Evolutionary conservation across 306 rosid species (phyloP), one percentile per base, ranked within the genome.

Genomic region (Calophaca sinica): DNA sequence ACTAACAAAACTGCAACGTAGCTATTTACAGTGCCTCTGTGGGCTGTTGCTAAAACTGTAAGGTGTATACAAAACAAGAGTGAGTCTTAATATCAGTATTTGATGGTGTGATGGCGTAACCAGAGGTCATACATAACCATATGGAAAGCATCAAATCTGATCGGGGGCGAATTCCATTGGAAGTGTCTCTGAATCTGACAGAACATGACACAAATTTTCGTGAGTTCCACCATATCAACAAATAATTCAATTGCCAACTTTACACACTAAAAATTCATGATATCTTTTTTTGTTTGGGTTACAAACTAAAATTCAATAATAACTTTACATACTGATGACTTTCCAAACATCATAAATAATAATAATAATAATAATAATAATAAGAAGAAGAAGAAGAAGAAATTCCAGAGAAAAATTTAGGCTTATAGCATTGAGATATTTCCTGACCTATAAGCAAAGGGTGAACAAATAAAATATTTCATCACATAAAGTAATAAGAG

Each of bases 51-150:
- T 82, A 82, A 44, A 72, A 85, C 78, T 75, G 83, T 72, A 64
- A 46, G 53, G 75, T 72, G 85, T 76, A 82, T 82, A 85, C 85
- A 78, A 38, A 79, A 76, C 57, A 67, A 48, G 48, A 72, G 36
- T 28, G 69, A 70, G 70, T 58, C 73, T 68, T 69, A 10, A 14
- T 5, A 76, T 87, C 85, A 94, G 72, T 90, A 96, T 80, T 89
- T 86, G 80, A 96, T 81, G 14, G 88, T 87, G 86, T 89, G 93
- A 76, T 78, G 98, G 76, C 92, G 96, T 78, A 92, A 76, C 97
- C 99, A 96, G 64, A 96, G 97, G 53, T 96, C 96, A 75, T 94
- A 92, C 96, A 92, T 96, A 51, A 92, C 96, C 99, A 92, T 86
- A 78, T 96, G 96, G 77, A 96, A 92, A 71, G 93, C 97, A 84